Conservation (phyloP, 352 stramenopile species). For the Phytophthora sp. region DNA sequence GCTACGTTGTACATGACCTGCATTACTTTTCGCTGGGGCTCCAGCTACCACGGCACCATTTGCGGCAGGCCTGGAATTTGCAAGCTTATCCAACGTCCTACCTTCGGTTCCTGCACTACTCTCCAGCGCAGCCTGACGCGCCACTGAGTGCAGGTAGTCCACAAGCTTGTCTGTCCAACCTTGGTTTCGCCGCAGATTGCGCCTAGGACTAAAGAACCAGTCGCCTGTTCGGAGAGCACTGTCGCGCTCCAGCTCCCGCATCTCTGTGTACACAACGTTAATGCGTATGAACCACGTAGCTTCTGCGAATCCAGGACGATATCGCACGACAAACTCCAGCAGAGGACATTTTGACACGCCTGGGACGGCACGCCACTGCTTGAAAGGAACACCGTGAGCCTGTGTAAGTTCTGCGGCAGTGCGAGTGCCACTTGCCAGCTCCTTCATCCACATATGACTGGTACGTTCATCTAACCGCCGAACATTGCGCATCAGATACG, state of each 20-base stretch:
- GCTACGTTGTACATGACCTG: constrained; percentile 1
- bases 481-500: constrained; percentile 86
- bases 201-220: constrained; percentile 83
- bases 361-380: constrained; percentile 79
- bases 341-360: constrained; percentile 83
- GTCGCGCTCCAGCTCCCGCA: constrained; percentile 84
- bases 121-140: constrained; percentile 49
- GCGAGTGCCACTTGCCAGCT: constrained; percentile 66
- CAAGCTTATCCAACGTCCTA: constrained; percentile 3
- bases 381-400: constrained; percentile 79
- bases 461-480: constrained; percentile 80
- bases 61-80: constrained; percentile 10
- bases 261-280: constrained; percentile 89
- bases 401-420: constrained; percentile 80
- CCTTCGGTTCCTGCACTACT: constrained; percentile 25
- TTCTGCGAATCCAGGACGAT: constrained; percentile 69
- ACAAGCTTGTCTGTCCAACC: constrained; percentile 86
- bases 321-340: constrained; percentile 79
- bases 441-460: constrained; percentile 81
- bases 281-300: constrained; percentile 86
- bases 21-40: constrained; percentile 1
- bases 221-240: constrained; percentile 62
- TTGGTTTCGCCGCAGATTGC: constrained; percentile 69
- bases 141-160: constrained; percentile 72
- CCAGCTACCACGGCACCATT: constrained; percentile 22